Evolutionary conservation across 441 rosid species (phyloP).

Genomic region (Adansonia madagascariensis): DNA sequence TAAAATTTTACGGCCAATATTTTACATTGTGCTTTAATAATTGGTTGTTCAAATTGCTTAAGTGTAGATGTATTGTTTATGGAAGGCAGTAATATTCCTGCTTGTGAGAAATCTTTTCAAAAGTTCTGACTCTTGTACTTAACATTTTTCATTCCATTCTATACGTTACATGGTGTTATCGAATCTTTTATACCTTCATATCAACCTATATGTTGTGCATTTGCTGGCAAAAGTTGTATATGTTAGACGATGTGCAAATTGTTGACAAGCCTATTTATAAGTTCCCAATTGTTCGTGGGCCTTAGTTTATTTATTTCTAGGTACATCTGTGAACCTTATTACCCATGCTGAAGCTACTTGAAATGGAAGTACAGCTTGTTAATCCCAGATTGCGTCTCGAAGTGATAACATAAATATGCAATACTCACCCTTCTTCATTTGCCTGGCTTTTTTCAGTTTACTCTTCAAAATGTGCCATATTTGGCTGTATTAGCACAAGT

Average conservation of each 20-base stretch:
- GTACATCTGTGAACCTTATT: not conserved
- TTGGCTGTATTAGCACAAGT: not conserved
- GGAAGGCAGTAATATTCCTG: not conserved
- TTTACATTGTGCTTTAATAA: not conserved
- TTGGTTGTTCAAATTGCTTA: conserved; percentile 3
- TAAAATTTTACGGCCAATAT: not conserved
- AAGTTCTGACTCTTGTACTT: not conserved
- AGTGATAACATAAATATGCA: not conserved
- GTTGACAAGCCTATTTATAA: not conserved
- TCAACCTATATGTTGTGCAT: not conserved
- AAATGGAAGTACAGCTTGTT: not conserved
- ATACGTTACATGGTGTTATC: not conserved
- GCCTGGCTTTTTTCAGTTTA: not conserved
- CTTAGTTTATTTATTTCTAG: not conserved
- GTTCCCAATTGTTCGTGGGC: not conserved
- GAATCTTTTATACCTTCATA: not conserved
- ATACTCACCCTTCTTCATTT: not conserved
- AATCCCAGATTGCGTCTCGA: not conserved
- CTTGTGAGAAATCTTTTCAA: conserved; percentile 6
- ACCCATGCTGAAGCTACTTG: not conserved
- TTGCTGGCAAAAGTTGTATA: not conserved
- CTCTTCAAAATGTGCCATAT: not conserved
- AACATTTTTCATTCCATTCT: not conserved
- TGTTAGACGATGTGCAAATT: not conserved
- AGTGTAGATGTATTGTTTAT: not conserved